phyloP scores from a whole-genome alignment of 1,139 yeast species.

The Pichia sp. region DNA sequence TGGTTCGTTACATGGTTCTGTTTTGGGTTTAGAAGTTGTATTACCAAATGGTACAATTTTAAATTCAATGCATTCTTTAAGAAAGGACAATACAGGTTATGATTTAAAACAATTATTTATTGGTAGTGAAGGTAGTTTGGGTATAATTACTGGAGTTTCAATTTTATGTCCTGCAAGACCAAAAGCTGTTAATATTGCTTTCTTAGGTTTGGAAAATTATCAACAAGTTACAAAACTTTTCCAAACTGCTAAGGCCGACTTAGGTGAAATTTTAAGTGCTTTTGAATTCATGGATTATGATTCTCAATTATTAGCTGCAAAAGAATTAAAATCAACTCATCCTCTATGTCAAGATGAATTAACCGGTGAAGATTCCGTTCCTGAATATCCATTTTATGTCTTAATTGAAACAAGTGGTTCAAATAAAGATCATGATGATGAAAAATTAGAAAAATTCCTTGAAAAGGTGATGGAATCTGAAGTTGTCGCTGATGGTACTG shows the following conservation, averaged over 20 bases:
- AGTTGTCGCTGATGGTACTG: constrained; percentile 81
- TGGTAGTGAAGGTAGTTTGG: constrained; percentile 90
- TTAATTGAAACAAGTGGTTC: constrained; percentile 94
- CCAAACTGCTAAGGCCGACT: constrained; percentile 68
- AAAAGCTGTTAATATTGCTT: constrained; percentile 78
- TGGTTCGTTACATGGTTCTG: constrained; percentile 90
- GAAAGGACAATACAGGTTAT: constrained; percentile 93
- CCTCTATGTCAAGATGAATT: constrained; percentile 61
- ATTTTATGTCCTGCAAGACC: constrained; percentile 92
- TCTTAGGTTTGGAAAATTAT: constrained; percentile 74
- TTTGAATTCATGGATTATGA: constrained; percentile 89
- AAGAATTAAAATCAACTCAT: constrained; percentile 44
- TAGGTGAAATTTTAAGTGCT: constrained; percentile 83
- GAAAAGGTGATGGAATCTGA: constrained; percentile 83
- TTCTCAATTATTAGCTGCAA: constrained; percentile 60
- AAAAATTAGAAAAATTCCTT: constrained; percentile 69
- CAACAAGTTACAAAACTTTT: constrained; percentile 80
- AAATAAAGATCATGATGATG: constrained; percentile 77
- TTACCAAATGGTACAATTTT: constrained; percentile 82
- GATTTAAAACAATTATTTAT: constrained; percentile 87
- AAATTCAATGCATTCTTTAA: constrained; percentile 71
- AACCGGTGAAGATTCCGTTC: constrained; percentile 26
- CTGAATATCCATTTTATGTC: constrained; percentile 74
- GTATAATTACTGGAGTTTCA: constrained; percentile 84
- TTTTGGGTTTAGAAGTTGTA: constrained; percentile 86